phyloP scores from a whole-genome alignment of 352 stramenopile genomes.

The Phytophthora sp. region DNA sequence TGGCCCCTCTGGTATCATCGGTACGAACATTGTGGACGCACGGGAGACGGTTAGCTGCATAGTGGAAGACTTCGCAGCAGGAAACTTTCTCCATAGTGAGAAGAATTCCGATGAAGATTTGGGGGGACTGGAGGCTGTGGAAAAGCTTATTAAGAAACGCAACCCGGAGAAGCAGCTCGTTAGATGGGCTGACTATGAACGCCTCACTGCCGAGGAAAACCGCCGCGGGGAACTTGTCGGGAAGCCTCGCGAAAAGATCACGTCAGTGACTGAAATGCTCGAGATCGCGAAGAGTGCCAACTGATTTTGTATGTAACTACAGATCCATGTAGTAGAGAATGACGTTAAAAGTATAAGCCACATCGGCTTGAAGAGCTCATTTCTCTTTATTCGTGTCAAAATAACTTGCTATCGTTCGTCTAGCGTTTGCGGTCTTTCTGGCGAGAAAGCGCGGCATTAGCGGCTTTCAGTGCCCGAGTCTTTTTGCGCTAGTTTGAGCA shows the following conservation, averaged over 20 bases:
- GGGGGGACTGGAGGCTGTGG: constrained; percentile 50
- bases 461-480: constrained; percentile 46
- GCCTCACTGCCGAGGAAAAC: constrained; percentile 66
- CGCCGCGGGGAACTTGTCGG: constrained; percentile 56
- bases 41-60: constrained; percentile 95
- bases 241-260: constrained; percentile 87
- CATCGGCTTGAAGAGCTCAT: not conserved
- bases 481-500: constrained; percentile 55
- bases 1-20: constrained; percentile 97
- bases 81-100: constrained; percentile 45
- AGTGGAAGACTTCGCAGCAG: constrained; percentile 83
- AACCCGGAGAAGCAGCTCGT: constrained; percentile 74
- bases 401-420: not conserved
- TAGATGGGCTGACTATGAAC: constrained; percentile 68
- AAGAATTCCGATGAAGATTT: constrained; percentile 18
- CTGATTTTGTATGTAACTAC: constrained; percentile 13
- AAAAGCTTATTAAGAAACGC: constrained; percentile 50
- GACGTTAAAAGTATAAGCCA: constrained; percentile 9
- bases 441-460: constrained; percentile 47
- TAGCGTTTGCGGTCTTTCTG: constrained; percentile 30
- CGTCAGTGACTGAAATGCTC: constrained; percentile 81
- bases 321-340: not conserved
- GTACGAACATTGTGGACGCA: constrained; percentile 97
- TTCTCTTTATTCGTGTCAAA: not conserved
- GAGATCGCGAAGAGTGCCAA: constrained; percentile 36